Conservation (phyloP, 2,329 filamentous ascomycete species). For the Fusarium nurragi region DNA sequence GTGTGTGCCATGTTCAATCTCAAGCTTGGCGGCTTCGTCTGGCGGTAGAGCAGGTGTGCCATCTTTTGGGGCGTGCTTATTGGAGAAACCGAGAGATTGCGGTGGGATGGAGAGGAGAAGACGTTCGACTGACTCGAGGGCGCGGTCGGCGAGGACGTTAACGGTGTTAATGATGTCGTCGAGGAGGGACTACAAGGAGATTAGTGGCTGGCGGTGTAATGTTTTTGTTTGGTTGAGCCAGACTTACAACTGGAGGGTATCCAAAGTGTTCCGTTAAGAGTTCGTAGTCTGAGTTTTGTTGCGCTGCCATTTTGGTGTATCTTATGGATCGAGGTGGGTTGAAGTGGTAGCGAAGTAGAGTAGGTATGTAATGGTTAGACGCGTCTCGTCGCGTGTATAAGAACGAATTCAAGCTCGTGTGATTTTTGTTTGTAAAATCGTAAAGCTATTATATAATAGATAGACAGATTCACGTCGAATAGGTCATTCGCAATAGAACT, state of each 20-base stretch:
- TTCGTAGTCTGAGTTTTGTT: constrained; percentile 63
- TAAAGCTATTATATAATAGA: neutral
- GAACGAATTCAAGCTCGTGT: constrained; percentile 5
- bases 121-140: constrained; percentile 86
- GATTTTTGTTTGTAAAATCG: neutral
- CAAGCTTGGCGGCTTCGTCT: constrained; percentile 59
- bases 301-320: constrained; percentile 44
- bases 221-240: neutral
- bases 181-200: constrained; percentile 75
- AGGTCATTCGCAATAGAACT: too few relatives aligned
- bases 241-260: constrained; percentile 88
- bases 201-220: neutral
- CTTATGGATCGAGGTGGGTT: neutral
- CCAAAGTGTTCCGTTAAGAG: constrained; percentile 95
- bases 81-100: constrained; percentile 80
- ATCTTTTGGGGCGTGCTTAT: constrained; percentile 53
- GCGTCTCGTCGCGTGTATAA: constrained; percentile 33
- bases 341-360: neutral
- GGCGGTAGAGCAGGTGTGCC: constrained; percentile 49
- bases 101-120: constrained; percentile 80
- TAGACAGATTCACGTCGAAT: too few relatives aligned
- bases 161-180: constrained; percentile 98
- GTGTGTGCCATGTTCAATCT: constrained; percentile 90
- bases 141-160: constrained; percentile 91
- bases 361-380: constrained; percentile 5